phyloP scores from a whole-genome alignment of 1,284 basidiomycete genomes.

The Ganoderma sinense region DNA sequence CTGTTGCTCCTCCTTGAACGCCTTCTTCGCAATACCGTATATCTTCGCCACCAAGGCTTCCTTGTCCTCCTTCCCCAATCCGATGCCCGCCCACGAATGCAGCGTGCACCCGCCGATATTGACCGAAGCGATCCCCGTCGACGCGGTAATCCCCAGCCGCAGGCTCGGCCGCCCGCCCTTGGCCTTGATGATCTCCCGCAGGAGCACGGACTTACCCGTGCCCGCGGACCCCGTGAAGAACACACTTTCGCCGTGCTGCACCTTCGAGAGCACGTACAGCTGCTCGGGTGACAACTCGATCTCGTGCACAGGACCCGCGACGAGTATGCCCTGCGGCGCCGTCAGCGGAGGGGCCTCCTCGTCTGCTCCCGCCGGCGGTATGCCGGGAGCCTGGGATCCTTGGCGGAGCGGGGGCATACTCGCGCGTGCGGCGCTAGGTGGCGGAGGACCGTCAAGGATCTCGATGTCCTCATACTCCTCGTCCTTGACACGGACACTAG shows the following conservation, averaged over 20 bases:
- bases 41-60: conserved; percentile 75
- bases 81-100: conserved; percentile 93
- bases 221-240: conserved; percentile 89
- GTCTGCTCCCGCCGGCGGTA: background rate
- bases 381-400: background rate
- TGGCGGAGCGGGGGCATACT: background rate
- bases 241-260: conserved; percentile 66
- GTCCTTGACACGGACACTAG: background rate
- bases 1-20: conserved; percentile 54
- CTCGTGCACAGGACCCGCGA: conserved; percentile 8
- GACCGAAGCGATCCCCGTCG: conserved; percentile 90
- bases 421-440: background rate
- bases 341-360: background rate
- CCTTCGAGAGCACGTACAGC: conserved; percentile 59
- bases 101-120: conserved; percentile 95
- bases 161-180: conserved; percentile 24
- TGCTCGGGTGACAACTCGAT: conserved; percentile 59
- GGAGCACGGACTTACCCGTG: conserved; percentile 93
- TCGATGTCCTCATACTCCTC: conserved; percentile 6
- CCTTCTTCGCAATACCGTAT: conserved; percentile 41
- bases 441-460: conserved; percentile 7
- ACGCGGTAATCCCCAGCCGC: conserved; percentile 66
- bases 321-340: conserved; percentile 12
- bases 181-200: conserved; percentile 86
- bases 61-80: conserved; percentile 78